A percentile compares a stretch with the other conserved stretches of the same genome.
phyloP scores from a whole-genome alignment of 2,329 filamentous ascomycete species.

The Fusarium sp. region DNA sequence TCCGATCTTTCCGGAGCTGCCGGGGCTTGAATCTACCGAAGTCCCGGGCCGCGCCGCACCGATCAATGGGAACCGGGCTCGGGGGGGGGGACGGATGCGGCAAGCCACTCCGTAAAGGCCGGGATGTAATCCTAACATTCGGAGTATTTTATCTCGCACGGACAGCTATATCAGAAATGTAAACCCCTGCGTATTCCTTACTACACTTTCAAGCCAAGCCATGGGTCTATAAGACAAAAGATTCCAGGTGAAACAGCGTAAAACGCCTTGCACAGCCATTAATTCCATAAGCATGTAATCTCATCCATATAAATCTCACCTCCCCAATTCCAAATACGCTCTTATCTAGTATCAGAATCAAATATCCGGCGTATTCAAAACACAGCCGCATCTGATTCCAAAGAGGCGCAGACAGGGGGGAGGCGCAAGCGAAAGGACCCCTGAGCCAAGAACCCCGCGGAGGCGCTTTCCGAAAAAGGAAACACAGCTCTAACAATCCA shows the following conservation, averaged over 20 bases:
- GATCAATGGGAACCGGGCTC: background rate
- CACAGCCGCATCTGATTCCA: slow-evolving; percentile 23
- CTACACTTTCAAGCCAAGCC: background rate
- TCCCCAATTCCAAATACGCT: background rate
- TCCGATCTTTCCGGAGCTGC: background rate
- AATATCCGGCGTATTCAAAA: background rate
- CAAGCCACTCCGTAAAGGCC: background rate
- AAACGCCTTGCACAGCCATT: background rate
- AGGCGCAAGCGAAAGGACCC: slow-evolving; percentile 4
- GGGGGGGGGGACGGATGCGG: background rate
- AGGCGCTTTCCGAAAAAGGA: slow-evolving; percentile 34
- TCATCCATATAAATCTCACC: background rate
- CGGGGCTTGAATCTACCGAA: background rate
- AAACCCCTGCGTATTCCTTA: background rate
- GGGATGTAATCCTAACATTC: background rate
- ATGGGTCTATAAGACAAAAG: background rate
- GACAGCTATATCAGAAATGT: background rate
- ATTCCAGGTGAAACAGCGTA: background rate
- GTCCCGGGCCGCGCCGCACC: background rate
- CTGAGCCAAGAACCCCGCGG: slow-evolving; percentile 6
- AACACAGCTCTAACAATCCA: slow-evolving; percentile 34
- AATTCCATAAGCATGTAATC: background rate
- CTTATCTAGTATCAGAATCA: background rate
- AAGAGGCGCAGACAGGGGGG: slow-evolving; percentile 4
- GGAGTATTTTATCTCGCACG: background rate